Base-by-base conservation (phyloP, 2,329 filamentous ascomycete species). In the Aspergillus chevalieri region DNA sequence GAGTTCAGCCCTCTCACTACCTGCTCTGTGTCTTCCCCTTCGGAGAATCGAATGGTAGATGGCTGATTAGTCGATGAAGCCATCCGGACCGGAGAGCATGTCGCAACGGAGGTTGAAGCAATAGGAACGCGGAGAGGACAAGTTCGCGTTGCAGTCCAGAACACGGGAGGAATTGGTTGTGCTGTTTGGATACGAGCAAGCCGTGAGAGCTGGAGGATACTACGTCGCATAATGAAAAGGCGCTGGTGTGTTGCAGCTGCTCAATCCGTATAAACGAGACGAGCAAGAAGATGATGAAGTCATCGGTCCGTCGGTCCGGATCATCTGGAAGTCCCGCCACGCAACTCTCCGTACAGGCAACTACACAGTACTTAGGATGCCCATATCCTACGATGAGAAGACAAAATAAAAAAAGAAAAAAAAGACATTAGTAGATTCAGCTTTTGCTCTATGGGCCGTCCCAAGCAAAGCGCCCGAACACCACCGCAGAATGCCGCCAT, bases 21-120 rank as follows among this genome's bases (percentile, higher is more conserved):
- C 47, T 63, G 58, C 12, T 53, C 57, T n/a, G 51, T 44, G 2
- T 69, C 56, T 43, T 60, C 57, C 3, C 63, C 63, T 43, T 64
- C 60, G 14, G 66, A 62, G 43, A 67, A 66, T 26, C 24, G 42
- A 44, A 44, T 28, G n/a, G 21, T 14, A 19, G 38, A 26, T 9
- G 22, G 41, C 36, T 34, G 33, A 8, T 7, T 36, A 8, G 7
- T 28, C 22, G 22, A n/a, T 8, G 42, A 44, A 12, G 42, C 42
- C 42, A 44, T 44, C 19, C 42, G 22, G 21, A 26, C 6, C 14
- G 21, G 21, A 10, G 12, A 22, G 3, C 12, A 3, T 22, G 7
- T 30, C 9, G 26, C 26, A 30, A 30, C 26, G 10, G 10, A 30
- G 12, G 26, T 30, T 38, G 34, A 38, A 38, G 34, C 34, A 15